Percentiles rank a stretch among this genome's conserved stretches.
Evolutionary conservation across 2,329 filamentous ascomycete genomes (phyloP).

Genomic region (Knoxdaviesia proteae): DNA sequence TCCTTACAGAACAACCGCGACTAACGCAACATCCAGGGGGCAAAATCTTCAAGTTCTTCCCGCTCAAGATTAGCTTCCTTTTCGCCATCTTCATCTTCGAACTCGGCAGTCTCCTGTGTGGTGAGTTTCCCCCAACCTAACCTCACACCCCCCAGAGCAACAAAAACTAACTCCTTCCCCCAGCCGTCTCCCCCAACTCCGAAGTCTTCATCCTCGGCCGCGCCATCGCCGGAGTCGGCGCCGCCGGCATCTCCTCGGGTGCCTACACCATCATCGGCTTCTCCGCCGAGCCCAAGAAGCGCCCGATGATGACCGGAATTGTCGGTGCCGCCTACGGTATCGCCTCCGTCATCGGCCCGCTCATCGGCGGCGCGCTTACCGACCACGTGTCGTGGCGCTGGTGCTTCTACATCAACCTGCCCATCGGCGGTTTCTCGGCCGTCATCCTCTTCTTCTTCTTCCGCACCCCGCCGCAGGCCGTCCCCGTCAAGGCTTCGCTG

Average conservation of each 20-base stretch:
- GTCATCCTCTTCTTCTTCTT: constrained; percentile 20
- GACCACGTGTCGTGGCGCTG: constrained; percentile 10
- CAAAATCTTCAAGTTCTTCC: constrained; percentile 29
- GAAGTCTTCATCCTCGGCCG: constrained; percentile 28
- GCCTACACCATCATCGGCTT: constrained; percentile 29
- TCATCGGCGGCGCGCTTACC: constrained; percentile 11
- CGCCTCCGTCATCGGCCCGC: constrained; percentile 11
- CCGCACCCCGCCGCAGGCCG: constrained; percentile 17
- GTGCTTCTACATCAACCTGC: constrained; percentile 16
- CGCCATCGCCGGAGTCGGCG: constrained; percentile 24
- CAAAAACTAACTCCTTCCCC: too few species aligned
- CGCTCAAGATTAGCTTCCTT: constrained; percentile 27
- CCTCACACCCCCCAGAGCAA: too few species aligned
- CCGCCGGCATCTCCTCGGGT: constrained; percentile 26
- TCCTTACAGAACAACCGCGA: not conserved
- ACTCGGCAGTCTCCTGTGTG: constrained; percentile 29
- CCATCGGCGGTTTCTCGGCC: constrained; percentile 11
- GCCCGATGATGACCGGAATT: constrained; percentile 17
- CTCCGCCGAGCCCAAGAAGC: constrained; percentile 14
- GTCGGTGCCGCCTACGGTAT: constrained; percentile 16
- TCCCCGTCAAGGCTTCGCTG: constrained; percentile 15
- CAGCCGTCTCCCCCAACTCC: constrained; percentile 17
- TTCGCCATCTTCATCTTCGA: constrained; percentile 29
- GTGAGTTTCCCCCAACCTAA: constrained; percentile 10
- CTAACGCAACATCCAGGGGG: constrained; percentile 12